Conservation (phyloP, 192 early-diverging fungal species). For the Chytriomyces hyalinus region DNA sequence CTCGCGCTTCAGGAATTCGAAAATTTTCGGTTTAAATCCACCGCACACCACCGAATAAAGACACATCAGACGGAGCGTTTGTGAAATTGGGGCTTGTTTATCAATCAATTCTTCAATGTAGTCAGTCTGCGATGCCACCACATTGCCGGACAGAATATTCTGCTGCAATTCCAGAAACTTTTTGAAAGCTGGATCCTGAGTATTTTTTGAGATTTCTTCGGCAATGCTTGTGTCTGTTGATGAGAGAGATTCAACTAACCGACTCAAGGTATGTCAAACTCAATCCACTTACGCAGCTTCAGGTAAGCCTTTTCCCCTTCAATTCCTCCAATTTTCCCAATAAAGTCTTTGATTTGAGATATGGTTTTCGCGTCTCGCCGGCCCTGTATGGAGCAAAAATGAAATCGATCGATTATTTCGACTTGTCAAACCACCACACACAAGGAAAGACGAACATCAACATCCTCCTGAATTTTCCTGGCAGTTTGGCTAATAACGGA, state of each 20-base stretch:
- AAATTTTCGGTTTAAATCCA: constrained; percentile 81
- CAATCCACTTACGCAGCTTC: constrained; percentile 64
- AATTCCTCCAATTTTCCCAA: constrained; percentile 79
- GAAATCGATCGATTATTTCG: neutral
- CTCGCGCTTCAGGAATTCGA: constrained; percentile 83
- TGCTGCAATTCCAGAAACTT: constrained; percentile 87
- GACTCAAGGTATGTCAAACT: neutral
- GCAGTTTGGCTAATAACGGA: constrained; percentile 82
- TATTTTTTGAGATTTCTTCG: constrained; percentile 80
- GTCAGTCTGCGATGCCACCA: constrained; percentile 69
- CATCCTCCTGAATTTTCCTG: constrained; percentile 75
- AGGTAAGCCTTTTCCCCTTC: constrained; percentile 88
- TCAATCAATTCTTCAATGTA: constrained; percentile 88
- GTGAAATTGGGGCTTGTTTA: constrained; percentile 69
- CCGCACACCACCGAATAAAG: constrained; percentile 84
- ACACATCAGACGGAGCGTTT: constrained; percentile 81
- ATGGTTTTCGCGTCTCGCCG: constrained; percentile 90
- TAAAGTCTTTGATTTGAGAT: constrained; percentile 91
- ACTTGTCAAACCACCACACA: neutral
- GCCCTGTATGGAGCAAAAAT: constrained; percentile 51
- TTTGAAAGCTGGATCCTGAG: constrained; percentile 83
- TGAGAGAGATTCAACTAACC: constrained; percentile 19
- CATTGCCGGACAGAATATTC: constrained; percentile 79
- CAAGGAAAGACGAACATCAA: constrained; percentile 63
- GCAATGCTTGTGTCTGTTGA: constrained; percentile 75